A percentile compares a stretch with the other conserved stretches of the same genome.
Conservation (phyloP, 2,329 filamentous ascomycete genomes). For the Cytospora schulzeri region DNA sequence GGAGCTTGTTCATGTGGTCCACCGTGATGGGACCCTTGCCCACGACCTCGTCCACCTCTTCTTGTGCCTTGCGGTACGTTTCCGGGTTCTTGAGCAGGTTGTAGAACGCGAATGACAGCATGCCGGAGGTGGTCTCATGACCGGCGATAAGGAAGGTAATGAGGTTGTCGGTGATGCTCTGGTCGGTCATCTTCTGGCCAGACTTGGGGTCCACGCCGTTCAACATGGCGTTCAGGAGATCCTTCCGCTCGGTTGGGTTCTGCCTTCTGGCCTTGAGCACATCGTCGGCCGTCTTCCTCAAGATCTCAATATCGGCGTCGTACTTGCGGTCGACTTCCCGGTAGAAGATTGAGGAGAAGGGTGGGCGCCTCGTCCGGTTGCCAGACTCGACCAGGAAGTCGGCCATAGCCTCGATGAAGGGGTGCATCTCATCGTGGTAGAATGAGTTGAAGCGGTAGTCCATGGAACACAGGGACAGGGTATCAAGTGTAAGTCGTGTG, state of each 20-base stretch:
- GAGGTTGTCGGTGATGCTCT: constrained; percentile 68
- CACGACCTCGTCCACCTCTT: constrained; percentile 68
- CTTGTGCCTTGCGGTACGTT: constrained; percentile 60
- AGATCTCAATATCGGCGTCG: constrained; percentile 53
- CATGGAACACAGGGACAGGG: constrained; percentile 72
- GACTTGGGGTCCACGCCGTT: constrained; percentile 68
- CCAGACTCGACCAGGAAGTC: constrained; percentile 62
- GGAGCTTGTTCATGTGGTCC: constrained; percentile 64
- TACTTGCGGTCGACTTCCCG: constrained; percentile 53
- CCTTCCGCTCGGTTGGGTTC: constrained; percentile 60
- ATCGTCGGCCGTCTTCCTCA: constrained; percentile 59
- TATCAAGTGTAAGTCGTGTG: constrained; percentile 73
- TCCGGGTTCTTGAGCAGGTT: constrained; percentile 65
- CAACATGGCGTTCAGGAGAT: constrained; percentile 72
- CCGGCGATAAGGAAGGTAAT: constrained; percentile 73
- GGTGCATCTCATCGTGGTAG: constrained; percentile 69
- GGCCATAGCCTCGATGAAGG: constrained; percentile 69
- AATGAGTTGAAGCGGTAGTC: constrained; percentile 74
- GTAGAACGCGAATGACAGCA: constrained; percentile 67
- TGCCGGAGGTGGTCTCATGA: constrained; percentile 71
- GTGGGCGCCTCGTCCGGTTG: constrained; percentile 50
- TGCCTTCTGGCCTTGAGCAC: constrained; percentile 61
- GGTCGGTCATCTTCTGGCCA: constrained; percentile 63
- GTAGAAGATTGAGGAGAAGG: constrained; percentile 53
- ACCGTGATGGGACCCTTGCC: constrained; percentile 59